Base-by-base conservation (phyloP, 352 stramenopile species). In the Globisporangium cederbergense region DNA sequence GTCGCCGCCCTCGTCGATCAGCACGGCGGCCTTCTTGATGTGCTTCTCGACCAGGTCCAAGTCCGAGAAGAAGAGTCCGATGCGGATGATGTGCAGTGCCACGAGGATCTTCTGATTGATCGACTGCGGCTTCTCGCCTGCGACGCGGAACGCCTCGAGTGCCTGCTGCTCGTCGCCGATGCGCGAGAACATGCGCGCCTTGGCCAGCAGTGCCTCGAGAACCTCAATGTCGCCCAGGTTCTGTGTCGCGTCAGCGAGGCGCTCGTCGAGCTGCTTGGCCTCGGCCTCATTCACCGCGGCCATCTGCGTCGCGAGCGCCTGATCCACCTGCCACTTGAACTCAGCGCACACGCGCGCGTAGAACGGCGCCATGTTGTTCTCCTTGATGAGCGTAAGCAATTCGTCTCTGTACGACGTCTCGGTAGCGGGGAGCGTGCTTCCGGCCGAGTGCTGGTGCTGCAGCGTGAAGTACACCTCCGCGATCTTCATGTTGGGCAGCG, bases 51-150 rank as follows among this genome's bases (percentile, higher is more conserved):
- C 87, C 20, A 95, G 70, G 28, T 90, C 79, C 58, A 94, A 61
- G 73, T 96, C 86, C 51, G 78, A 86, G 68, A 95, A 95, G 71
- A 97, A 97, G 32, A 96, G 72, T 14, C 86, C 89, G 68, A 96
- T 90, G 64, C 83, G 85, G 65, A 93, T 95, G 52, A 93, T 88
- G 69, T 98, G 94, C 78, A 99, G 96, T 45, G 94, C 77, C 4
- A 98, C 95, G 68, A 99, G 96, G 67, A 99, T 98, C 72, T 98
- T 98, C 78, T 99, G 98, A 59, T 98, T 98, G 57, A 94, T 97
- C 38, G 81, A 98, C 67, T 99, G 87, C 56, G 97, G 98, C 67
- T 98, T 97, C 67, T 98, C 86, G 28, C 87, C 83, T 1, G 93
- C 77, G 28, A 98, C 86, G 25, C 83, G 76, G 73, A 98, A 99